phyloP scores from a whole-genome alignment of 2,329 filamentous ascomycete species.

The Kalmusia sp. region DNA sequence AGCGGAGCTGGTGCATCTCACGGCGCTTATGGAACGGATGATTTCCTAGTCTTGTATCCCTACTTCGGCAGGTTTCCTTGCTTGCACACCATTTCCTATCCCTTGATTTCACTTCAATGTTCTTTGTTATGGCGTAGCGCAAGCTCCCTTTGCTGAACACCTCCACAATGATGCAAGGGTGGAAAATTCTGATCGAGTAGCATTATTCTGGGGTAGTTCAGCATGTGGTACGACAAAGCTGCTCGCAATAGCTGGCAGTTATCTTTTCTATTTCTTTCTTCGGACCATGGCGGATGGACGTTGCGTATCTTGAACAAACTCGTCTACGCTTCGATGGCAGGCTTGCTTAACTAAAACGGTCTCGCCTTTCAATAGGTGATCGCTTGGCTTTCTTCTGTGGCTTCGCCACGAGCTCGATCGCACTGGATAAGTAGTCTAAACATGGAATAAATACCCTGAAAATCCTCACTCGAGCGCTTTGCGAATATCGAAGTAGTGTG shows the following conservation, averaged over 20 bases:
- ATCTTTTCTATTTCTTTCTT: neutral
- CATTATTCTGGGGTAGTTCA: neutral
- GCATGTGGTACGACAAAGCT: neutral
- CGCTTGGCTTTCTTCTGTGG: neutral
- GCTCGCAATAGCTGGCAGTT: neutral
- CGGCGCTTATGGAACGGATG: conserved; percentile 30
- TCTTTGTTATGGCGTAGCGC: neutral
- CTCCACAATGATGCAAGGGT: neutral
- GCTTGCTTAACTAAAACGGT: neutral
- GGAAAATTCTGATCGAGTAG: neutral
- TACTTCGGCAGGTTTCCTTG: neutral
- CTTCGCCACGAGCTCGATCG: conserved; percentile 2
- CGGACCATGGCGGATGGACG: neutral
- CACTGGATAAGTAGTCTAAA: neutral
- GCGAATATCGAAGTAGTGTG: neutral
- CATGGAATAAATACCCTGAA: neutral
- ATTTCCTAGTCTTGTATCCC: conserved; percentile 15
- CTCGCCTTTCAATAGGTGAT: neutral
- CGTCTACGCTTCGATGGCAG: conserved; percentile 2
- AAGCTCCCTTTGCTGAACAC: neutral
- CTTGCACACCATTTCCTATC: neutral
- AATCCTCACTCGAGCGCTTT: neutral
- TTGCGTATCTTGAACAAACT: conserved; percentile 1
- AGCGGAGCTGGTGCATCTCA: conserved; percentile 42
- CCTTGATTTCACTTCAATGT: neutral